Evolutionary conservation across 495 filamentous ascomycete species (phyloP), one percentile per base, ranked within the genome.

Genomic region (Elasticomyces elasticus): DNA sequence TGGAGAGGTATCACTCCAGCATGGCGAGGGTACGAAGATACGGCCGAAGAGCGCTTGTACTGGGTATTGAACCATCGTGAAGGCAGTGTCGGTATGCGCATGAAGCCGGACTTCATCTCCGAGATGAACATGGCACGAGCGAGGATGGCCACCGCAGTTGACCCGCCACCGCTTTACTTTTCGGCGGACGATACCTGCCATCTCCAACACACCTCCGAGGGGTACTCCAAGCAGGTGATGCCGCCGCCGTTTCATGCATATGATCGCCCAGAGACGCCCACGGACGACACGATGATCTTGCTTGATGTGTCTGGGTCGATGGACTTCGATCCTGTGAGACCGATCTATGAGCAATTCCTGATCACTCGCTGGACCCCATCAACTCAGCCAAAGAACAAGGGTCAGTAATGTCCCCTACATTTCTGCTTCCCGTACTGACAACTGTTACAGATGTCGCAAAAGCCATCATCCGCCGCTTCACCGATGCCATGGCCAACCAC

Each of bases 1-100:
- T 76, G 73, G 73, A 62, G 72, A 60, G 73, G 73, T 12, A 70
- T 76, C 24, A 76, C 73, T 2, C 72, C 73, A 0, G 46, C 64
- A 0, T 76, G 73, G 73, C 64, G 73, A 58, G 73, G 73, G 6
- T 76, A 68, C 45, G 70, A 72, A 59, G 66, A 74, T 51, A 69
- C 69, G 3, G 72, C 73, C 42, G 72, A 76, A 55, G 73, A 76
- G 51, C 67, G 73, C 15, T 55, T 74, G 17, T 76, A 74, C 53
- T 76, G 73, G 73, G 71, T 74, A 1, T 55, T 74, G 45, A 74
- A 73, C 57, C 69, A 76, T 56, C 63, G 71, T 52, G 63, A 62
- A 37, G 67, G 67, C 11, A 55, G 55, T 31, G 38, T 47, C 6
- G 62, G 63, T 23, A 51, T 51, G 45, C 56, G 65, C 37, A 45